These are phyloP conservation scores for Phalaenopsis hybrid DNA, from an alignment of 116 monocot genomes.

Conservation along the genomic window DNA sequence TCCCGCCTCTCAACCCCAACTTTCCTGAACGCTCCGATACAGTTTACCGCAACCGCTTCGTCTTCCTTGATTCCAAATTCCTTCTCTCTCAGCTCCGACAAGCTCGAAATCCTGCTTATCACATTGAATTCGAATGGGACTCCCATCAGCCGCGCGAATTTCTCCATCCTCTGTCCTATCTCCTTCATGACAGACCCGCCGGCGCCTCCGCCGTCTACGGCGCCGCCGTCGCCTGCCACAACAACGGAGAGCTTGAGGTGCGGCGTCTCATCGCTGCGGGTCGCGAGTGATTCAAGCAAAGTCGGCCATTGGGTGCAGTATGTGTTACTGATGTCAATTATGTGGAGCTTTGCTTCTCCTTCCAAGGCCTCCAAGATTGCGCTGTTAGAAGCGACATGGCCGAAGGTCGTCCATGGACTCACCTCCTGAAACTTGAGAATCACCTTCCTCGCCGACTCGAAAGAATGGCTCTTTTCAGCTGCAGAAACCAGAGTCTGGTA, in stretches of 20 bases:
- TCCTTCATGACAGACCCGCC: conserved; percentile 33
- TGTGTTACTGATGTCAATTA: conserved; percentile 54
- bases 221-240: conserved; percentile 7
- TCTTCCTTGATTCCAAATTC: conserved; percentile 15
- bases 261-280: conserved; percentile 40
- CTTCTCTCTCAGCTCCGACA: conserved; percentile 17
- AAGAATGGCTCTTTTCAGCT: conserved; percentile 25
- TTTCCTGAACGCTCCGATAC: conserved; percentile 26
- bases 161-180: conserved; percentile 43
- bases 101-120: not conserved
- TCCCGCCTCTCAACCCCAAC: conserved; percentile 20
- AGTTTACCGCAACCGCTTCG: conserved; percentile 54
- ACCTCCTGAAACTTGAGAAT: conserved; percentile 49
- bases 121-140: conserved; percentile 46
- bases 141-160: conserved; percentile 52
- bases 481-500: conserved; percentile 14
- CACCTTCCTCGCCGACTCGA: conserved; percentile 38
- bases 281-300: conserved; percentile 43
- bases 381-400: conserved; percentile 48
- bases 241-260: conserved; percentile 40
- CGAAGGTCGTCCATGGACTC: conserved; percentile 60
- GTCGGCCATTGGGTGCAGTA: conserved; percentile 68
- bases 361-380: conserved; percentile 51
- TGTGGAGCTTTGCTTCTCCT: conserved; percentile 42
- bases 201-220: not conserved